phyloP scores from a whole-genome alignment of 106 monocot species.

The Gastrodia elata region DNA sequence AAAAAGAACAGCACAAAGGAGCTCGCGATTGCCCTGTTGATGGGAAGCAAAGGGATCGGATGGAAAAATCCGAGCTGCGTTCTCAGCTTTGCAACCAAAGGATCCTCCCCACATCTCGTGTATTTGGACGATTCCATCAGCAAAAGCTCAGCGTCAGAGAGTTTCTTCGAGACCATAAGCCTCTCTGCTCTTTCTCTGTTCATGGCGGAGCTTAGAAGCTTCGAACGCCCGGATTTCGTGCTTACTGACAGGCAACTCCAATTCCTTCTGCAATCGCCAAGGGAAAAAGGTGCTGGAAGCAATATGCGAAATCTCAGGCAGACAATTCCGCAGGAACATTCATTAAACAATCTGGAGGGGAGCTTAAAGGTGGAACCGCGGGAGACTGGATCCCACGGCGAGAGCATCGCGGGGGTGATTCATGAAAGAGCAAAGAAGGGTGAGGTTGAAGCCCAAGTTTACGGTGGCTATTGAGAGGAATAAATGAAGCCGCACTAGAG shows the following conservation, averaged over 20 bases:
- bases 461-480: too few species aligned
- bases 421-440: background rate
- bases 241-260: background rate
- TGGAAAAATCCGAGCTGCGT: slow-evolving; percentile 90
- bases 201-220: background rate
- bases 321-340: background rate
- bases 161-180: background rate
- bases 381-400: slow-evolving; percentile 1
- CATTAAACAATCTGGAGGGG: background rate
- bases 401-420: background rate
- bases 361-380: background rate
- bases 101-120: slow-evolving; percentile 58
- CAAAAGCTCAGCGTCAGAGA: slow-evolving; percentile 23
- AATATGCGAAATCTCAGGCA: background rate
- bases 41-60: slow-evolving; percentile 70
- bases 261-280: background rate
- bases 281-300: background rate
- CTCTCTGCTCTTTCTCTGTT: background rate
- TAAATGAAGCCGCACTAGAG: too few species aligned
- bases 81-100: slow-evolving; percentile 73
- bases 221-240: background rate
- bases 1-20: slow-evolving; percentile 92
- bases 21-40: slow-evolving; percentile 61
- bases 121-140: slow-evolving; percentile 30
- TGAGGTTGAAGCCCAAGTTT: background rate